Evolutionary conservation across 2,329 filamentous ascomycete genomes (phyloP), one percentile per base, ranked within the genome.

Genomic region (Cladophialophora chaetospira): DNA sequence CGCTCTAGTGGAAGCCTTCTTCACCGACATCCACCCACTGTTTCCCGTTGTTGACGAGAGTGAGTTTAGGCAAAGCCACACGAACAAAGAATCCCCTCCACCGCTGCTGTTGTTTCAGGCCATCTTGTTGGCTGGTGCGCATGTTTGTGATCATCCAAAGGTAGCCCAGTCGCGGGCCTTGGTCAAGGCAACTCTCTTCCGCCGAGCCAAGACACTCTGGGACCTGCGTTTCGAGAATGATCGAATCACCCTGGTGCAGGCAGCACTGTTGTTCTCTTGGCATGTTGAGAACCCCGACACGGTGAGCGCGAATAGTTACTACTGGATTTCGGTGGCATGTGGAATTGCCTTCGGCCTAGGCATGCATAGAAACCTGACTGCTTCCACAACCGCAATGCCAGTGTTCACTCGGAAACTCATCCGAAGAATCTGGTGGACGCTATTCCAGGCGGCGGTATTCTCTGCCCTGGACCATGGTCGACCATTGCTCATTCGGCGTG

Each of bases 211-310:
- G 64, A 73, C 75, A 57, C 68, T 83, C 1, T 79, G 82, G 38
- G 81, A 83, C 63, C 74, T 72, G 25, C 75, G 80, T 4, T 76
- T 80, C 31, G 81, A 83, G 61, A 74, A 78, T 23, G 79, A 83
- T 61, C 74, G 81, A 11, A 76, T 79, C 58, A 74, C 76, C 28
- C 72, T 82, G 47, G 73, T 83, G n/a, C 81, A 83, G 65, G 77
- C 77, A 3, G 79, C 80, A 1, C 68, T 83, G 19, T 72, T 83
- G 1, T 63, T 83, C 50, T 82, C 79, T 2, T 83, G 81, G 81
- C 77, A 82, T 60, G 77, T 79, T 1, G 79, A 83, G 46, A 75
- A 78, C 11, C 78, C 79, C 21, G 81, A 83, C 60, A 79, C 82
- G 65, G 77, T 82, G 5, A 71, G 79, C 3, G 77, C 79, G 35